Evolutionary conservation across 139 green algal genomes (phyloP), one percentile per base, ranked within the genome.

Genomic region (Haematococcus lacustris): DNA sequence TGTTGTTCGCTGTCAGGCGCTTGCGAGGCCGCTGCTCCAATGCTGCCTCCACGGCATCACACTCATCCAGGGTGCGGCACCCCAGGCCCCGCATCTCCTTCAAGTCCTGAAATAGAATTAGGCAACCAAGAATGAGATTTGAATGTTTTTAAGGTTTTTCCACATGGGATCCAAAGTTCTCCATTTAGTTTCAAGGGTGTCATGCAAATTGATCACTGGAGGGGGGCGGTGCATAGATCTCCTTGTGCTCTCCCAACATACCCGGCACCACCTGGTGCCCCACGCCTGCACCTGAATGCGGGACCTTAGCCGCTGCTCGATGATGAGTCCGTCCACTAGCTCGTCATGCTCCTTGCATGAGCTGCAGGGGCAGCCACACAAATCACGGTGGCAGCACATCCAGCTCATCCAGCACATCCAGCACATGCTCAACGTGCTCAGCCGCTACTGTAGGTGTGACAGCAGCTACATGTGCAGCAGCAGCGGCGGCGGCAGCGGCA

Each of bases 281-380:
- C n/a, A n/a, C n/a, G n/a, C n/a, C n/a, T 43, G 9, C 50, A 66
- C 50, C 68, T 83, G 77, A 34, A 98, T 93, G 51, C 93, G 88
- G 3, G 81, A 66, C 17, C 94, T 77, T 59, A 98, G 76, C n/a
- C 87, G 78, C 26, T 81, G 67, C 87, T 98, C 94, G 3, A 89
- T 71, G 33, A 96, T 71, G 72, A 91, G 51, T 1, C 93, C 93
- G 51, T 96, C 88, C 43, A 92, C 80, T 41, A 97, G 64, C 51
- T 84, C 82, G 61, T 98, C 90, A 66, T 93, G 90, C 81, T 80
- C 1, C 79, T 71, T 38, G 66, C 68, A 71, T 70, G 51, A 73
- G 34, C 78, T 81, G 76, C 40, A 62, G 28, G 63, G 28, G n/a
- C n/a, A 68, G 41, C 30, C 38, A 43, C 63, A 83, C 66, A 13